Base-by-base conservation (phyloP, 1,284 basidiomycete species). In the Inonotus hispidus region DNA sequence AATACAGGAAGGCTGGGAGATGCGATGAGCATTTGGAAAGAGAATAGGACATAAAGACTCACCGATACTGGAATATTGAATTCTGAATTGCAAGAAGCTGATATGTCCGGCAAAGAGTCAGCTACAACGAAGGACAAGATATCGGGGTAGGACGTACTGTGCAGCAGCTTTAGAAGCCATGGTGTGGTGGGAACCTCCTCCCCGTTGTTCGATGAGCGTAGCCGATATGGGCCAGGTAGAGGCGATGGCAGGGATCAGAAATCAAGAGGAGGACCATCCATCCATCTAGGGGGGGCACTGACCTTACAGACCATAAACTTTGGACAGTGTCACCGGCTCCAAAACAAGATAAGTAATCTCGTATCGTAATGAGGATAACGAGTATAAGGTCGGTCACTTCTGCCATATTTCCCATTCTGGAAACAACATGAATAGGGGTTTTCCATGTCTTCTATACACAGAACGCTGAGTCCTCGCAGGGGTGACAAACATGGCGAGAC, bases 41-140 rank as follows among this genome's bases (percentile, higher is more conserved):
- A 8, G 23, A 35, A 11, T 10, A 23, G 41, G 16, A 43, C 41
- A 43, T 16, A 16, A 39, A 21, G 25, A 53, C 53, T 35, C 13
- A 55, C 53, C 53, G 21, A 55, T 55, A 25, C 53, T 55, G n/a
- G 53, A 39, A 39, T 55, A 55, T 25, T 55, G 53, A n/a, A 55
- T 55, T 25, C 53, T 16, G 29, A 55, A 55, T 21, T 55, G 53
- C 13, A 55, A 23, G 21, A 55, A 55, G 25, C 53, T 55, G 29
- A 16, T 14, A 16, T 13, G 27, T 39, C 19, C 11, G 25, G 46
- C 46, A 8, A 23, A 1, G 25, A 8, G 46, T 47, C 3, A 47
- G 46, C 25, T 47, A 16, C 25, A 21, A 7, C 19, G 21, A 14
- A 19, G 21, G 46, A 25, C 1, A 16, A 5, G 27, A 35, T 29